Conservation (phyloP, 2,329 filamentous ascomycete genomes). For the Talaromyces piceae region DNA sequence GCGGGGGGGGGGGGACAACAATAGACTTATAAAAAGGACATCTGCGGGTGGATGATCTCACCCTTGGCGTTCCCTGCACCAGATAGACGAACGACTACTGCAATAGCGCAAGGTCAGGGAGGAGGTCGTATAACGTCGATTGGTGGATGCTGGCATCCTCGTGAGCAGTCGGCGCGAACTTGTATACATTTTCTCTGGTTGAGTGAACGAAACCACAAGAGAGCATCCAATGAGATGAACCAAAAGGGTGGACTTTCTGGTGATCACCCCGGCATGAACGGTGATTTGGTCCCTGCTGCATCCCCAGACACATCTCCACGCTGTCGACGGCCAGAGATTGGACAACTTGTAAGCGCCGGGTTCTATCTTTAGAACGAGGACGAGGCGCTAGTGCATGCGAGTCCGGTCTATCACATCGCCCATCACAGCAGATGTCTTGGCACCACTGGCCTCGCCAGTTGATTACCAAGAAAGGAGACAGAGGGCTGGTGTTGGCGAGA, state of each 20-base stretch:
- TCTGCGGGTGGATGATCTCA: conserved; percentile 8
- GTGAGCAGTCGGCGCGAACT: not conserved
- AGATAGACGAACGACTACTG: not conserved
- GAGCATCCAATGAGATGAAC: not conserved
- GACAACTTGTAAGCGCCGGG: conserved; percentile 6
- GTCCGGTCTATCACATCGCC: not conserved
- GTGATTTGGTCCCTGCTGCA: not conserved
- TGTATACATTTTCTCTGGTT: not conserved
- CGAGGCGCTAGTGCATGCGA: not conserved
- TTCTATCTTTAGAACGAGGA: conserved; percentile 8
- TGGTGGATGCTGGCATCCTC: not conserved
- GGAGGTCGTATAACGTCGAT: conserved; percentile 1
- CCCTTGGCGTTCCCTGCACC: not conserved
- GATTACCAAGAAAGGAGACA: no score
- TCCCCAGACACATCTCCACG: not conserved
- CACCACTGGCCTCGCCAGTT: not conserved
- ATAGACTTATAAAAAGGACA: conserved; percentile 17
- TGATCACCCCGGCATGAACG: not conserved
- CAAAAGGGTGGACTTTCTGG: not conserved
- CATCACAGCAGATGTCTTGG: not conserved
- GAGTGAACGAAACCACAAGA: not conserved
- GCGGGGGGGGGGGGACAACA: conserved; percentile 15
- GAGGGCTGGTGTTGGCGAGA: no score
- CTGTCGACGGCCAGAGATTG: not conserved
- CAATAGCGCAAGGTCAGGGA: not conserved